Percentiles rank a stretch among this genome's conserved stretches.
phyloP scores from a whole-genome alignment of 768 basidiomycete species.

The Trametes gibbosa region DNA sequence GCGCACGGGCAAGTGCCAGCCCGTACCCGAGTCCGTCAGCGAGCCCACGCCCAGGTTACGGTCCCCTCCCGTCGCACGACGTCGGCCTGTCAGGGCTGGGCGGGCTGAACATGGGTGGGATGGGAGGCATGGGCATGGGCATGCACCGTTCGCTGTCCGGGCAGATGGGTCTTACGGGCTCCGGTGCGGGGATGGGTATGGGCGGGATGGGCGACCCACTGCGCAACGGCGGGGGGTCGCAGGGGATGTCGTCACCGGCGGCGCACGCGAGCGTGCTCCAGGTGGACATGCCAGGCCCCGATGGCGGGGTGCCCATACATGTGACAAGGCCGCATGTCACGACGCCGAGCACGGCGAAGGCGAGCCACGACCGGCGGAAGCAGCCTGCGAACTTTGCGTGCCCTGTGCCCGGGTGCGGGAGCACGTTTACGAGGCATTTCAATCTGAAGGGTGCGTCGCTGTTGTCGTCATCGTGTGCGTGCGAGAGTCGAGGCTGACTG shows the following conservation, averaged over 20 bases:
- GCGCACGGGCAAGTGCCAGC: slow-evolving; percentile 46
- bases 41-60: slow-evolving; percentile 53
- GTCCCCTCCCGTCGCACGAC: slow-evolving; percentile 38
- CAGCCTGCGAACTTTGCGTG: slow-evolving; percentile 87
- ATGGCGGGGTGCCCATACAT: slow-evolving; percentile 20
- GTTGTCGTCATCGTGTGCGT: slow-evolving; percentile 13
- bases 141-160: slow-evolving; percentile 20
- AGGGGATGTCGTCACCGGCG: background rate
- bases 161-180: slow-evolving; percentile 11
- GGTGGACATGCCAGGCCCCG: slow-evolving; percentile 18
- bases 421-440: slow-evolving; percentile 95
- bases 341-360: slow-evolving; percentile 84
- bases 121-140: slow-evolving; percentile 18
- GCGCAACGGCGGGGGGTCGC: background rate
- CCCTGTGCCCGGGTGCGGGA: slow-evolving; percentile 93
- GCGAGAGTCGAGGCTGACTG: slow-evolving; percentile 11
- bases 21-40: slow-evolving; percentile 72
- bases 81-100: slow-evolving; percentile 10
- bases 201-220: slow-evolving; percentile 4
- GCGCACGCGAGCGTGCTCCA: slow-evolving; percentile 9
- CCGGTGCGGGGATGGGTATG: background rate
- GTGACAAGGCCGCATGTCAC: slow-evolving; percentile 78
- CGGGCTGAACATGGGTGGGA: slow-evolving; percentile 15
- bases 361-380: slow-evolving; percentile 80
- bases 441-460: slow-evolving; percentile 75